Evolutionary conservation across 148 eudicot genomes (phyloP).

Genomic region (Chenopodium suecicum): DNA sequence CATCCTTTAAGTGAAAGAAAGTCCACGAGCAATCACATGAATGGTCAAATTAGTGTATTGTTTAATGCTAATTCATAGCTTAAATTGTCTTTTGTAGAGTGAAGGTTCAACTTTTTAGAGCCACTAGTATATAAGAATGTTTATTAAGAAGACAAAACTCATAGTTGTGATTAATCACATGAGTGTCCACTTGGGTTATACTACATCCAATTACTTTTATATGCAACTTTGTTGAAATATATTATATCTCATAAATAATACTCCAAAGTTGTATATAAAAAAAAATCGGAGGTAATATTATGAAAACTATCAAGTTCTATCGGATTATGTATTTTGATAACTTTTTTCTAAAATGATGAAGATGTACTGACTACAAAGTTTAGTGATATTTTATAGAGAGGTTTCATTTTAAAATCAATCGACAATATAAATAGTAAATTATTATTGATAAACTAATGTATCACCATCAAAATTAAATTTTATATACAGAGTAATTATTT

Average conservation of each 20-base stretch:
- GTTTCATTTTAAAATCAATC: no score
- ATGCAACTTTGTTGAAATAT: no score
- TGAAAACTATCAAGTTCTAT: no score
- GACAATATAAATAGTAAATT: not conserved
- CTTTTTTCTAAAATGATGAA: not conserved
- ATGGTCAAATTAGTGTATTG: not conserved
- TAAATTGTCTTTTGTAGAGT: not conserved
- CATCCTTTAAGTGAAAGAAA: constrained; percentile 6
- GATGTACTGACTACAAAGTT: not conserved
- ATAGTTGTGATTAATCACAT: not conserved
- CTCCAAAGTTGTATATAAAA: no score
- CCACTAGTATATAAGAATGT: not conserved
- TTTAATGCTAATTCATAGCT: not conserved
- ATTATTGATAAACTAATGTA: no score
- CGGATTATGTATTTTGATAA: not conserved
- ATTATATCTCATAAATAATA: no score
- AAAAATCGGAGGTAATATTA: no score
- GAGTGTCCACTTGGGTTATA: not conserved
- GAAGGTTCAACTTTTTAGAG: not conserved
- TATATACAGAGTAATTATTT: no score
- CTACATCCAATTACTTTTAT: no score
- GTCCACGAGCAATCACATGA: constrained; percentile 6
- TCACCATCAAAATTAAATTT: no score
- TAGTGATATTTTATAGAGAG: not conserved
- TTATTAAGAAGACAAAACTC: not conserved